Base-by-base conservation (phyloP, 768 basidiomycete genomes). In the Leccinum aurantiacum region DNA sequence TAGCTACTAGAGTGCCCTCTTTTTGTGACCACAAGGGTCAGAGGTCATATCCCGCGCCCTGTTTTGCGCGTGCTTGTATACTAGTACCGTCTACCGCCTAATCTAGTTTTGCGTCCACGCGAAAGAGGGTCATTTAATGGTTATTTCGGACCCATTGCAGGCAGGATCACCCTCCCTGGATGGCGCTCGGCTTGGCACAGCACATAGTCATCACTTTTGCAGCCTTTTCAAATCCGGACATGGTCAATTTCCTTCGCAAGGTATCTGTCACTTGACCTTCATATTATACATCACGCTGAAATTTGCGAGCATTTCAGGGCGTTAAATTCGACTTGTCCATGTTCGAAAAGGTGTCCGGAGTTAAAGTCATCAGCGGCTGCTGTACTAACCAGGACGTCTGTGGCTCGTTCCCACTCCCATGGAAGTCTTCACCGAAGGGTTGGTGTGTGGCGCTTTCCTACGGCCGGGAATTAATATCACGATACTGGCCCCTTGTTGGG, bases 1-100 rank as follows among this genome's bases (percentile, higher is more conserved):
- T 59, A 59, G 58, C 49, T 53, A 22, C 54, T 48, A 7, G 2
- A 37, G 14, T 17, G 35, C 25, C 38, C 8, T 29, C 25, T 29
- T 2, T 48, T 63, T 48, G 19, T 33, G 2, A 31, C 24, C 17
- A 24, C 14, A 15, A 24, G 31, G 14, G 53, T 37, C 31, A 37
- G 25, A 35, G 25, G 47, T 6, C 27, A 6, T 25, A 19, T 29
- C 11, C 47, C 29, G 56, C 51, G 33, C 41, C 6, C 10, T 46
- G 56, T 61, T 37, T 47, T 35, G 57, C 57, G 54, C 52, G 22
- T 35, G 27, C 53, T 31, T 62, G 56, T 63, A 63, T 63, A 68
- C 55, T 59, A 59, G 4, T 51, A n/a, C 15, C n/a, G n/a, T n/a
- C 17, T n/a, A 44, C n/a, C 9, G 9, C 41, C 41, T n/a, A n/a